Evolutionary conservation across 2,329 filamentous ascomycete genomes (phyloP), one percentile per base, ranked within the genome.

Genomic region (Alternaria panax): DNA sequence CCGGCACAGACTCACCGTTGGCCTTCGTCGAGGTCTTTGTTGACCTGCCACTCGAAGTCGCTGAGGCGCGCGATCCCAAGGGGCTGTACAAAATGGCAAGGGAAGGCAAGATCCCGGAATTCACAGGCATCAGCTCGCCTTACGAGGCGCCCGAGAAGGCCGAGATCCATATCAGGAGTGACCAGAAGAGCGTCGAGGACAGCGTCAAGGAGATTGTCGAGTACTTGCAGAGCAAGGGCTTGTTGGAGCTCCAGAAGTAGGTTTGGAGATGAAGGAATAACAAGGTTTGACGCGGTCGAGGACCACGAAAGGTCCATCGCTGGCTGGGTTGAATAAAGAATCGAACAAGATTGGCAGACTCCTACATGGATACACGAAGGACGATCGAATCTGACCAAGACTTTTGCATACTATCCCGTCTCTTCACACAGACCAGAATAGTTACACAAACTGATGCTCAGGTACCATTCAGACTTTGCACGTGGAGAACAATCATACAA

Each of bases 31-130:
- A 99, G 82, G 92, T 98, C 59, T 96, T 88, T 75, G 90, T 99
- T 64, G 93, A 99, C 79, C 88, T 98, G 12, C 91, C 93, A 14
- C 86, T 98, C 68, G 92, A 92, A 80, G 92, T 95, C 43, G 94
- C 95, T 36, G 94, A 98, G 87, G 85, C 94, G 86, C 88, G 95
- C 64, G 95, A 99, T 76, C 95, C 95, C 48, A 99, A 99, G 87
- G 95, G 94, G 5, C 82, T 98, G 61, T 99, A 99, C 83, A 97
- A 97, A 86, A 97, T 97, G 87, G 95, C 95, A 12, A 85, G 94
- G 43, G 90, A 91, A 51, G 95, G 95, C 43, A 88, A 96, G 79
- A 98, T 98, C 80, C 95, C 96, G 81, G 92, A 98, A 70, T 99
- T 99, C 78, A 99, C 95, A 1, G 95, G 95, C 56, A 92, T 98